A percentile compares a stretch with the other conserved stretches of the same genome.
Conservation (phyloP, 352 stramenopile species). For the Globisporangium carolinianum region DNA sequence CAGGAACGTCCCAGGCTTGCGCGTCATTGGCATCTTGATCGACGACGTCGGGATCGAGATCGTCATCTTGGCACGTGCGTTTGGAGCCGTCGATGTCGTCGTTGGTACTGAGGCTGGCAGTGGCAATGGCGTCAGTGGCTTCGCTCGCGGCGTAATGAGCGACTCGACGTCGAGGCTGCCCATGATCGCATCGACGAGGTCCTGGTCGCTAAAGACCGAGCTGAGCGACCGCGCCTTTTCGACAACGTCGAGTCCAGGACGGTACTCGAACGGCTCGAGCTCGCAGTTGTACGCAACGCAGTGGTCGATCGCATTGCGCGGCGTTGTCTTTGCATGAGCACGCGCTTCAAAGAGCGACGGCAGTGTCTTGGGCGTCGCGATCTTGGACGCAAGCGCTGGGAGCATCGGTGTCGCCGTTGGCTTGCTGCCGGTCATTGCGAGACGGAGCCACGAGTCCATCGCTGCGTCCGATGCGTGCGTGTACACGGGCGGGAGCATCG, state of each 20-base stretch:
- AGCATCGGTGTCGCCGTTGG: constrained; percentile 12
- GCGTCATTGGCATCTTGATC: constrained; percentile 32
- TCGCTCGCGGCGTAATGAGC: constrained; percentile 9
- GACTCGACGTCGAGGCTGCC: constrained; percentile 55
- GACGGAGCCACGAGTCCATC: constrained; percentile 10
- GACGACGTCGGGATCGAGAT: constrained; percentile 19
- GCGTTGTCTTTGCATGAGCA: constrained; percentile 4
- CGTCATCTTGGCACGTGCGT: constrained; percentile 23
- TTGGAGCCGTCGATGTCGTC: constrained; percentile 10
- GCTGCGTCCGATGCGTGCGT: constrained; percentile 20
- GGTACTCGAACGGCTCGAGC: constrained; percentile 69
- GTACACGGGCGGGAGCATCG: constrained; percentile 65
- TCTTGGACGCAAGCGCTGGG: constrained; percentile 8
- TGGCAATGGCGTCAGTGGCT: constrained; percentile 7
- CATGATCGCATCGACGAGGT: constrained; percentile 79
- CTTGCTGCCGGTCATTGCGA: constrained; percentile 22
- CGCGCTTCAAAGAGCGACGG: constrained; percentile 17
- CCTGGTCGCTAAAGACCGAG: constrained; percentile 72
- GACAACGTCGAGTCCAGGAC: constrained; percentile 14
- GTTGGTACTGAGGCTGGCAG: not conserved
- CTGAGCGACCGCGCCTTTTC: constrained; percentile 41
- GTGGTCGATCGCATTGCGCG: constrained; percentile 14
- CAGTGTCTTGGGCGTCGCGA: constrained; percentile 14
- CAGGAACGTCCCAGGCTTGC: constrained; percentile 77
- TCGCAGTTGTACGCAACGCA: constrained; percentile 29